Conservation (phyloP, 345 rosid species). For the Lepidium didymum region DNA sequence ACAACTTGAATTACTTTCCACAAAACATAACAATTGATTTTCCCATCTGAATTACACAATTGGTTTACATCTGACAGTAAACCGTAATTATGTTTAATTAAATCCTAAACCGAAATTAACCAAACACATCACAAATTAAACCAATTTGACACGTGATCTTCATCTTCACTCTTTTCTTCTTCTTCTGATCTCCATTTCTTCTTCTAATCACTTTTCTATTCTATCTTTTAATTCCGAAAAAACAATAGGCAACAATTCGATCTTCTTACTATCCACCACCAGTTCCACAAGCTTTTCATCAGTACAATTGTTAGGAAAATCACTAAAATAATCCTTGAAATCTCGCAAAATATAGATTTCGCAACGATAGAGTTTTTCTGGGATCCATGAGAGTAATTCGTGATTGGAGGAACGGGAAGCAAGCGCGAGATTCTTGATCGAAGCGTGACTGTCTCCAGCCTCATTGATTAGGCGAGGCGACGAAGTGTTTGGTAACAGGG, state of each 20-base stretch:
- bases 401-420: slow-evolving; percentile 53
- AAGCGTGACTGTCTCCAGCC: slow-evolving; percentile 20
- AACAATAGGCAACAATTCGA: slow-evolving; percentile 48
- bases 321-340: slow-evolving; percentile 34
- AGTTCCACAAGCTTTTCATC: slow-evolving; percentile 22
- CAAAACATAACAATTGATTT: too few species aligned
- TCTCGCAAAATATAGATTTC: slow-evolving; percentile 30
- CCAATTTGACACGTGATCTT: too few species aligned
- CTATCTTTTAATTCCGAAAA: slow-evolving; percentile 52
- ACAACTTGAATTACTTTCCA: too few species aligned
- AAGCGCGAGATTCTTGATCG: slow-evolving; percentile 44
- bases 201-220: slow-evolving; percentile 42
- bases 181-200: too few species aligned
- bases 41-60: too few species aligned
- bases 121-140: too few species aligned
- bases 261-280: slow-evolving; percentile 27
- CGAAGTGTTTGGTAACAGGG: slow-evolving; percentile 36
- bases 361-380: slow-evolving; percentile 28
- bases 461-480: slow-evolving; percentile 6
- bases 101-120: too few species aligned
- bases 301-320: slow-evolving; percentile 12
- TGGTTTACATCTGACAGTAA: too few species aligned
- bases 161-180: too few species aligned
- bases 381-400: slow-evolving; percentile 70
- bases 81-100: too few species aligned